phyloP scores from a whole-genome alignment of 352 stramenopile genomes.

The Globisporangium irregulare region DNA sequence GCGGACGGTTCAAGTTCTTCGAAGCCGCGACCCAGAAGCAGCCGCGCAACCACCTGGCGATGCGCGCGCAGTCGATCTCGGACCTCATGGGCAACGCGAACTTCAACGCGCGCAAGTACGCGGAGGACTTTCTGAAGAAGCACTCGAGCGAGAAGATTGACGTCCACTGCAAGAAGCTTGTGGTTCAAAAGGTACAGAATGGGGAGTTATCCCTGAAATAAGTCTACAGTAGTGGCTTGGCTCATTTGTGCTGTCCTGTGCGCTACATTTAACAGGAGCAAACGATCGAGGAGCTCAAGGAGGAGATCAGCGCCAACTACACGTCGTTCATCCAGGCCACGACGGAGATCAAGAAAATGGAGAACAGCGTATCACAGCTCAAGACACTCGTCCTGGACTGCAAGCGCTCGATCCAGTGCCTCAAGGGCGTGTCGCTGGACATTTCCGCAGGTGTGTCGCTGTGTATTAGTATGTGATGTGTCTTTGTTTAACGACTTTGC shows the following conservation, averaged over 20 bases:
- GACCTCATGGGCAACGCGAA: conserved; percentile 68
- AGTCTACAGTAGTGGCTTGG: not conserved
- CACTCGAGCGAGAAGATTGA: conserved; percentile 76
- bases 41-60: conserved; percentile 66
- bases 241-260: not conserved
- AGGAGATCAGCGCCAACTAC: conserved; percentile 83
- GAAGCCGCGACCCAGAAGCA: conserved; percentile 44
- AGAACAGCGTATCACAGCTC: conserved; percentile 81
- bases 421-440: conserved; percentile 55
- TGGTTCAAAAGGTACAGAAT: conserved; percentile 56
- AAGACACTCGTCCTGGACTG: conserved; percentile 74
- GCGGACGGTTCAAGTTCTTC: conserved; percentile 59
- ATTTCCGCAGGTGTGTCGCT: conserved; percentile 30
- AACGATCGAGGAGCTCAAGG: conserved; percentile 81
- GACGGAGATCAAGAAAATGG: conserved; percentile 78
- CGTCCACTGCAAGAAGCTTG: conserved; percentile 66
- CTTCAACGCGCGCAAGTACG: conserved; percentile 74
- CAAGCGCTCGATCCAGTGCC: conserved; percentile 57
- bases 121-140: conserved; percentile 75
- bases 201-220: not conserved
- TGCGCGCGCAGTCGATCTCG: conserved; percentile 69
- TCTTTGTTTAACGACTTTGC: not conserved
- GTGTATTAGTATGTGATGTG: not conserved
- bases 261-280: conserved; percentile 40
- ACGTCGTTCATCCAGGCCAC: conserved; percentile 73